Base-by-base conservation (phyloP, 495 filamentous ascomycete genomes). In the Lindgomyces ingoldianus region DNA sequence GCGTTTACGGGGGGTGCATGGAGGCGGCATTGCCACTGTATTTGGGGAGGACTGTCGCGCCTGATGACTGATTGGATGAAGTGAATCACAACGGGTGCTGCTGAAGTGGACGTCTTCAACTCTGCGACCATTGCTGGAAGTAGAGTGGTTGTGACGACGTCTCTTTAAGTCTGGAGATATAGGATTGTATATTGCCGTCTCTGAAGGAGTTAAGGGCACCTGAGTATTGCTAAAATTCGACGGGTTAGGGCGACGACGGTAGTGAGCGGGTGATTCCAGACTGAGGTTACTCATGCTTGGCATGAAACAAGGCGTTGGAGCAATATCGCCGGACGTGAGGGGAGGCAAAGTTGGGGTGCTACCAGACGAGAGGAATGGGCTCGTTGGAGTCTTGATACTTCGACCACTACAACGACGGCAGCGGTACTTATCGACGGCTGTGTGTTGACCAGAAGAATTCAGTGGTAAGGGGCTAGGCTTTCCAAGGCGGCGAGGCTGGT, bases 401-500 rank as follows among this genome's bases (percentile, higher is more conserved):
- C 85, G 76, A 18, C 87, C 86, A 27, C 84, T 82, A 62, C 87
- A 89, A 74, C 83, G 85, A 1, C 77, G 74, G 67, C 89, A 91
- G 57, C 82, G 79, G 41, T 69, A 69, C 54, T 75, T 76, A 42
- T 75, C 74, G 11, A 69, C 64, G 18, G 67, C 59, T 1, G 59
- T 56, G 24, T 57, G 62, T 22, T 70, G 58, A 1, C 47, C 63
- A 0, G 63, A 47, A n/a, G 59, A 49, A 39, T 62, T 63, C 22
- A 24, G 53, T 26, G 65, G 47, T 19, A 63, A 29, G n/a, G 67
- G 61, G 18, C 67, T 58, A 33, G 67, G 22, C 26, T 60, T 70
- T 11, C 85, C 88, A 70, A 83, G 84, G 56, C 93, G 83, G 27
- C 91, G 89, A 42, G 94, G 94, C 74, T 96, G 91, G 74, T 96